Conservation (phyloP, 2,329 filamentous ascomycete species). For the Phialocephala sp. region DNA sequence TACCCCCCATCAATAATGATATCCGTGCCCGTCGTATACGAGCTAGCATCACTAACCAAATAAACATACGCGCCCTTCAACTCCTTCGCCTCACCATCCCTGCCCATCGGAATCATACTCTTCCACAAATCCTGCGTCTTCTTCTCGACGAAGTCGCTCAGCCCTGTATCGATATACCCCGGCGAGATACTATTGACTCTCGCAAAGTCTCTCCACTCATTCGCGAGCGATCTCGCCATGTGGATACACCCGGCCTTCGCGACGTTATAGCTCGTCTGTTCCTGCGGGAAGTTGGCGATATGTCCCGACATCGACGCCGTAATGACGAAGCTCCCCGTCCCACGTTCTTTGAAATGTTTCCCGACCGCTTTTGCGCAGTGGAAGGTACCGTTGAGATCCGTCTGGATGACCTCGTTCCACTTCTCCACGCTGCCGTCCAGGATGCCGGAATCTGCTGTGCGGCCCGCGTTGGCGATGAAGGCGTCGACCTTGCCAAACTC, state of each 20-base stretch:
- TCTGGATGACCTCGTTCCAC: slow-evolving; percentile 69
- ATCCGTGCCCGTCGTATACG: slow-evolving; percentile 56
- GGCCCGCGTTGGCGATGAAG: slow-evolving; percentile 73
- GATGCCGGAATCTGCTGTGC: slow-evolving; percentile 71
- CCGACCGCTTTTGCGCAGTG: slow-evolving; percentile 73
- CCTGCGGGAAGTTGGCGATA: slow-evolving; percentile 63
- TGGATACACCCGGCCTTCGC: slow-evolving; percentile 72
- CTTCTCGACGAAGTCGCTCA: slow-evolving; percentile 66
- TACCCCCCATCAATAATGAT: slow-evolving; percentile 57
- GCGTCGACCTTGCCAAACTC: slow-evolving; percentile 56
- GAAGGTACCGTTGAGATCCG: slow-evolving; percentile 69
- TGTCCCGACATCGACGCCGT: slow-evolving; percentile 67
- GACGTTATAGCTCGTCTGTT: slow-evolving; percentile 69
- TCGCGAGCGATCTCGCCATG: slow-evolving; percentile 66
- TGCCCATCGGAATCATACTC: slow-evolving; percentile 64
- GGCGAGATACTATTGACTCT: slow-evolving; percentile 72
- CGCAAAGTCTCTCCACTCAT: slow-evolving; percentile 73
- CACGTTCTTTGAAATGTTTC: slow-evolving; percentile 69
- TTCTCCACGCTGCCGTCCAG: slow-evolving; percentile 70
- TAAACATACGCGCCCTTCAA: slow-evolving; percentile 63
- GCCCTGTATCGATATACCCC: slow-evolving; percentile 70
- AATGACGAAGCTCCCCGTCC: slow-evolving; percentile 66
- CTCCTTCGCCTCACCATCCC: slow-evolving; percentile 66
- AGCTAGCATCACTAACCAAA: slow-evolving; percentile 51
- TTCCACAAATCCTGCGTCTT: slow-evolving; percentile 62